Base-by-base conservation (phyloP, 1,284 basidiomycete genomes). In the Caloboletus inedulis region DNA sequence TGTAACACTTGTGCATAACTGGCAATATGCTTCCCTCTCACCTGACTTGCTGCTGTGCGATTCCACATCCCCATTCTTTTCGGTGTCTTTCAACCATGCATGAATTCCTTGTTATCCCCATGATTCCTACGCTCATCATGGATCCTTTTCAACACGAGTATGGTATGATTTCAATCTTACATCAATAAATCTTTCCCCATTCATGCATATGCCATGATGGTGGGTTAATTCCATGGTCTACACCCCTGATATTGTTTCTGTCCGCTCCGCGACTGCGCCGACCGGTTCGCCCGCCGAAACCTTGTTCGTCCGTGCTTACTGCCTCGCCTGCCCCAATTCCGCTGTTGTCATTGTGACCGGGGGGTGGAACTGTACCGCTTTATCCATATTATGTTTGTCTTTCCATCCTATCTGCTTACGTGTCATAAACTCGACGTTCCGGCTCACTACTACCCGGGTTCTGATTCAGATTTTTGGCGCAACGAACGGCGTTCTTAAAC, bases 111-210 rank as follows among this genome's bases (percentile, higher is more conserved):
- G 13, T 47, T 59, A 64, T 52, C 43, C 12, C 63, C 62, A 49
- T 49, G 19, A 55, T 61, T 58, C 53, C 40, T 62, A 18, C 61
- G 49, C 12, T 55, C 43, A 62, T 60, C 33, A 55, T 54, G 64
- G 63, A 50, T 34, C 16, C 30, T 42, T 25, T 41, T 42, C 42
- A 48, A 63, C 3, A 29, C 41, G 31, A 47, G 3, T 27, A 5
- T 43, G 59, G 45, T 39, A 40, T 36, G 18, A 25, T 49, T 37
- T 37, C 34, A 40, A 51, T 35, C 9, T 33, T 27, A 29, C 25
- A 29, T 25, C 23, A 29, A 49, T 39, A 30, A 45, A 50, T 18
- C 43, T 47, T 66, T 62, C 57, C 42, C 59, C 49, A 61, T 63
- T 46, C 41, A 63, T 41, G 33, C 33, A 21, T 41, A 35, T 39